These are phyloP conservation scores for Raffaelea albimanens DNA, from an alignment of 2,329 filamentous ascomycete genomes.

Conservation along the genomic window DNA sequence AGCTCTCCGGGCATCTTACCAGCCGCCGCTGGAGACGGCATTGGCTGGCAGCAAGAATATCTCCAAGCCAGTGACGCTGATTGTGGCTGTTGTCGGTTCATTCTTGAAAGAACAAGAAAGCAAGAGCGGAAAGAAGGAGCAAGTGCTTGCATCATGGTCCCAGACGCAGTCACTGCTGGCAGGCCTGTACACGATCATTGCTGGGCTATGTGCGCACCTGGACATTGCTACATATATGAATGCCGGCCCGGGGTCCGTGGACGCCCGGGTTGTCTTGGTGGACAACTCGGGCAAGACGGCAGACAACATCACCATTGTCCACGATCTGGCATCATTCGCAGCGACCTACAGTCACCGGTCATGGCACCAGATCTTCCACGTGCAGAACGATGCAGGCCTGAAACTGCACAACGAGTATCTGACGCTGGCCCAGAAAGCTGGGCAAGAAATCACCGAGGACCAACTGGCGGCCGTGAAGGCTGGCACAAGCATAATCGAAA, in stretches of 20 bases:
- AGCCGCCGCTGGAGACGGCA: conserved; percentile 44
- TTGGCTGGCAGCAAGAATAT: conserved; percentile 37
- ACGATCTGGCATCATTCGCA: conserved; percentile 31
- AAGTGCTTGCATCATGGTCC: conserved; percentile 49
- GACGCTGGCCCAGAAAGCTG: no score
- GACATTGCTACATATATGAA: conserved; percentile 49
- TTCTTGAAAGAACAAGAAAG: conserved; percentile 40
- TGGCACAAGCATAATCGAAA: no score
- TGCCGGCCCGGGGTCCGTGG: conserved; percentile 58
- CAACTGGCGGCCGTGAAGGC: conserved; percentile 44
- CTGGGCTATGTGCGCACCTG: conserved; percentile 57
- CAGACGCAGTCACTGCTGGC: conserved; percentile 67
- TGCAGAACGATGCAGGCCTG: conserved; percentile 56
- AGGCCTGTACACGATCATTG: conserved; percentile 68
- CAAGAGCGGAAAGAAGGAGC: conserved; percentile 52
- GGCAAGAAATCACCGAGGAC: conserved; percentile 39
- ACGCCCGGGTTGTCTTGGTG: conserved; percentile 65
- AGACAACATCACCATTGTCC: conserved; percentile 26
- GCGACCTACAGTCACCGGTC: conserved; percentile 34
- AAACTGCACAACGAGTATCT: conserved; percentile 39
- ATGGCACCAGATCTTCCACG: conserved; percentile 58
- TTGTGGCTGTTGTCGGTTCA: conserved; percentile 53
- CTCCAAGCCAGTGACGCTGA: conserved; percentile 27
- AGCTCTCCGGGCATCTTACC: conserved; percentile 50
- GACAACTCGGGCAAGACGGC: conserved; percentile 39